Percentiles rank a stretch among this genome's conserved stretches.
phyloP scores from a whole-genome alignment of 2,329 filamentous ascomycete species.

The Sporothrix curviconia region DNA sequence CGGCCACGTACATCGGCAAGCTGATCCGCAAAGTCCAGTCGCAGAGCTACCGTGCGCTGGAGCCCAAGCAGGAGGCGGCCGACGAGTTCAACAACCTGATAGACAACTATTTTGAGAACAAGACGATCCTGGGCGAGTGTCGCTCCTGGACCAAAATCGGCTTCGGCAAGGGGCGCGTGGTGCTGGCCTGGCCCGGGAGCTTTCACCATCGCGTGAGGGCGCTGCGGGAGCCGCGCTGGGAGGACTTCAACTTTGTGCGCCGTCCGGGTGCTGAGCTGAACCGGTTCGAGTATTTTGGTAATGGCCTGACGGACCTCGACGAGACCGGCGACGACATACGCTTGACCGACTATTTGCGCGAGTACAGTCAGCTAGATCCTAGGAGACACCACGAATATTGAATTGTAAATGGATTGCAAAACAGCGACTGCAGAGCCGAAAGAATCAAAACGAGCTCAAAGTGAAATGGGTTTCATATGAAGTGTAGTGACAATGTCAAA shows the following conservation, averaged over 20 bases:
- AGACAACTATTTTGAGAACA: slow-evolving; percentile 13
- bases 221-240: slow-evolving; percentile 17
- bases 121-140: slow-evolving; percentile 13
- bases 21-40: slow-evolving; percentile 20
- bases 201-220: slow-evolving; percentile 14
- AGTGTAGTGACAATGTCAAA: too few relatives aligned
- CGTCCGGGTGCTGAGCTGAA: slow-evolving; percentile 8
- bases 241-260: slow-evolving; percentile 17
- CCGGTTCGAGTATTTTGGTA: slow-evolving; percentile 18
- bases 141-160: slow-evolving; percentile 18
- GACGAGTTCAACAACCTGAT: slow-evolving; percentile 20
- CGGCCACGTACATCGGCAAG: slow-evolving; percentile 18
- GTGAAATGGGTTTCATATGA: too few relatives aligned
- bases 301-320: slow-evolving; percentile 12
- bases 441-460: too few relatives aligned
- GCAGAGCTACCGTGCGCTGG: slow-evolving; percentile 18
- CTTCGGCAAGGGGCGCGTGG: slow-evolving; percentile 7
- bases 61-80: slow-evolving; percentile 14
- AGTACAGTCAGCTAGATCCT: slow-evolving; percentile 4
- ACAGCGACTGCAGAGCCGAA: too few relatives aligned
- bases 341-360: slow-evolving; percentile 7
- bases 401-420: too few relatives aligned
- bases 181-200: slow-evolving; percentile 18
- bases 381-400: background rate
- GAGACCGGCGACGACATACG: slow-evolving; percentile 2